Conservation (phyloP, 2,329 filamentous ascomycete genomes). For the Phyllosticta citrichinensis region DNA sequence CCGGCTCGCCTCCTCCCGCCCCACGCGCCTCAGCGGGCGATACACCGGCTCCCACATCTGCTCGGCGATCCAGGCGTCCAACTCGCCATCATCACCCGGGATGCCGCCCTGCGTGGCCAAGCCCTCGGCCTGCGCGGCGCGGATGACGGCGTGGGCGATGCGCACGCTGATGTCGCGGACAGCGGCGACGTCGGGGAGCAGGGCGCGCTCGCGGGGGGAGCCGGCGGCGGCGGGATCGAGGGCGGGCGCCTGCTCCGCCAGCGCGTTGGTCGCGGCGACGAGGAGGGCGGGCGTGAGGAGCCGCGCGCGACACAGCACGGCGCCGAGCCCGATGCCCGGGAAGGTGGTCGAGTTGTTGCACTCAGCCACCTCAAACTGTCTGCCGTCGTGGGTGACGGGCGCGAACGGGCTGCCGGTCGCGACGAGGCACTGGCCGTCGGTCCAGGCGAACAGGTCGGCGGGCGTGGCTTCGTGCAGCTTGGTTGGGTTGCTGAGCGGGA, state of each 20-base stretch:
- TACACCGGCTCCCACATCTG: slow-evolving; percentile 76
- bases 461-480: slow-evolving; percentile 74
- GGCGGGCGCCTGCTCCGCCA: slow-evolving; percentile 63
- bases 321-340: slow-evolving; percentile 74
- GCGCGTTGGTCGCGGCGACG: slow-evolving; percentile 64
- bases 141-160: slow-evolving; percentile 67
- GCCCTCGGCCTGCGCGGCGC: slow-evolving; percentile 58
- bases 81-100: slow-evolving; percentile 43
- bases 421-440: slow-evolving; percentile 63
- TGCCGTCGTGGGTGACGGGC: slow-evolving; percentile 53
- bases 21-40: slow-evolving; percentile 50
- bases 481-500: slow-evolving; percentile 81
- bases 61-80: slow-evolving; percentile 63
- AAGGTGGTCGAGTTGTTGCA: slow-evolving; percentile 86
- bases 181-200: slow-evolving; percentile 66
- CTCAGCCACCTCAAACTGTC: slow-evolving; percentile 53
- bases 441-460: slow-evolving; percentile 67
- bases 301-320: slow-evolving; percentile 57
- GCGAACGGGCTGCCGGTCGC: slow-evolving; percentile 78
- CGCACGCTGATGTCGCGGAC: slow-evolving; percentile 68
- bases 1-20: slow-evolving; percentile 41
- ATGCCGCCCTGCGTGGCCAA: slow-evolving; percentile 57
- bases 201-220: slow-evolving; percentile 36
- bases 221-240: slow-evolving; percentile 45
- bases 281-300: slow-evolving; percentile 69